These are phyloP conservation scores for Entrophospora sp. DNA, from an alignment of 192 early-diverging fungal species.

Conservation along the genomic window DNA sequence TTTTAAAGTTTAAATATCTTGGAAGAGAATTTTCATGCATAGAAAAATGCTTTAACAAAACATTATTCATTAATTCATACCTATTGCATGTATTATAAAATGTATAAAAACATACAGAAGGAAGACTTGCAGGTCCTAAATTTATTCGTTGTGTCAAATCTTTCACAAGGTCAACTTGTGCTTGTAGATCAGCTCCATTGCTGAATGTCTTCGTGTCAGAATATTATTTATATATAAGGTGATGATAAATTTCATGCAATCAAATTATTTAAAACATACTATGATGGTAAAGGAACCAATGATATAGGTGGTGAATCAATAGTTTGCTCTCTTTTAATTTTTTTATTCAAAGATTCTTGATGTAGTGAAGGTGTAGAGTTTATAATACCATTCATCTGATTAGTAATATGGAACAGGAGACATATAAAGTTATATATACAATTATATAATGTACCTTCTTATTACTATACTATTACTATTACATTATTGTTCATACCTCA, in stretches of 20 bases:
- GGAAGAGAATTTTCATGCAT: not conserved
- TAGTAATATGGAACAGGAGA: not conserved
- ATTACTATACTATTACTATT: not conserved
- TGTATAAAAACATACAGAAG: slow-evolving; percentile 91
- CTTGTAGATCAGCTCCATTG: slow-evolving; percentile 69
- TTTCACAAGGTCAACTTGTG: slow-evolving; percentile 67
- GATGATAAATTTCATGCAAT: slow-evolving; percentile 13
- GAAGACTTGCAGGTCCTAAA: slow-evolving; percentile 55
- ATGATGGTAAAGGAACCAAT: slow-evolving; percentile 61
- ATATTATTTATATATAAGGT: slow-evolving; percentile 32
- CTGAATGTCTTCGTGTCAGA: slow-evolving; percentile 33
- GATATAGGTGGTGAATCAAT: slow-evolving; percentile 46
- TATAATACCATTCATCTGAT: not conserved
- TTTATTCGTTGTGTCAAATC: slow-evolving; percentile 68
- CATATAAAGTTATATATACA: not conserved
- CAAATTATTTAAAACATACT: slow-evolving; percentile 34
- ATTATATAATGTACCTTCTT: not conserved
- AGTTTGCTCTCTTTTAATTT: not conserved
- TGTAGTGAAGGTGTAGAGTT: not conserved
- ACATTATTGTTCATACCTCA: not conserved
- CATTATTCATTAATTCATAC: slow-evolving; percentile 20
- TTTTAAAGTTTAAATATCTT: not conserved
- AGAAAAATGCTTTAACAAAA: not conserved
- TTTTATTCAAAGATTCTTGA: not conserved
- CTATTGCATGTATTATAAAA: slow-evolving; percentile 86